Conservation (phyloP, 106 monocot genomes). For the Hemerocallis citrina region DNA sequence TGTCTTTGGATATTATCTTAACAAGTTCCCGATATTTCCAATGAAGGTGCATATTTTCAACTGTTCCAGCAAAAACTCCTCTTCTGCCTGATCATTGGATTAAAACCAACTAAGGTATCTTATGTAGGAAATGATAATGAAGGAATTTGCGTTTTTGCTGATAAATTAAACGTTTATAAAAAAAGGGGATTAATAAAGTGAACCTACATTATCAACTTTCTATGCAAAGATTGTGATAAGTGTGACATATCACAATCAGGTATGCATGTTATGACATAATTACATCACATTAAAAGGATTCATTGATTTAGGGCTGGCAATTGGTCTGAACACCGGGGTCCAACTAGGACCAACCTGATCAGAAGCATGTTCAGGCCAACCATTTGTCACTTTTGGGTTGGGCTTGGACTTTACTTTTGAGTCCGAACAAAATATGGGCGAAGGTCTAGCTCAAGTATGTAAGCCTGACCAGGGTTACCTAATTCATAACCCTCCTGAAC, state of each 20-base stretch:
- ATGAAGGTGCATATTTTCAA: conserved; percentile 99
- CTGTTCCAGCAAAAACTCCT: conserved; percentile 94
- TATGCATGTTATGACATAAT: not conserved
- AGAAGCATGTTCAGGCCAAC: no score
- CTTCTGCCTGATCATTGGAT: conserved; percentile 56
- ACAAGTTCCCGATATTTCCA: conserved; percentile 99
- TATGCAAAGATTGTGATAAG: not conserved
- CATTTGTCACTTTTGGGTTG: no score
- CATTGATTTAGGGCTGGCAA: no score
- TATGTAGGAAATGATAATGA: not conserved
- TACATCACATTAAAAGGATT: not conserved
- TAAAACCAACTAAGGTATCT: not conserved
- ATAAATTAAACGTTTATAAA: not conserved
- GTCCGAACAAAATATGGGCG: no score
- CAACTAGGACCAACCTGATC: no score
- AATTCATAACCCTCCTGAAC: no score
- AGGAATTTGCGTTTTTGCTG: not conserved
- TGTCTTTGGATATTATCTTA: conserved; percentile 74
- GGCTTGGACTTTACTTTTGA: no score
- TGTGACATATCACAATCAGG: not conserved
- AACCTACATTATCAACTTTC: not conserved
- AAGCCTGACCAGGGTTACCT: no score
- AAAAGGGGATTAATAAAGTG: not conserved
- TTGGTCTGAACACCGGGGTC: no score
- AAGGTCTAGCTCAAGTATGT: no score